phyloP scores from a whole-genome alignment of 768 basidiomycete species.

The Rhodosporidiobolus sp. region DNA sequence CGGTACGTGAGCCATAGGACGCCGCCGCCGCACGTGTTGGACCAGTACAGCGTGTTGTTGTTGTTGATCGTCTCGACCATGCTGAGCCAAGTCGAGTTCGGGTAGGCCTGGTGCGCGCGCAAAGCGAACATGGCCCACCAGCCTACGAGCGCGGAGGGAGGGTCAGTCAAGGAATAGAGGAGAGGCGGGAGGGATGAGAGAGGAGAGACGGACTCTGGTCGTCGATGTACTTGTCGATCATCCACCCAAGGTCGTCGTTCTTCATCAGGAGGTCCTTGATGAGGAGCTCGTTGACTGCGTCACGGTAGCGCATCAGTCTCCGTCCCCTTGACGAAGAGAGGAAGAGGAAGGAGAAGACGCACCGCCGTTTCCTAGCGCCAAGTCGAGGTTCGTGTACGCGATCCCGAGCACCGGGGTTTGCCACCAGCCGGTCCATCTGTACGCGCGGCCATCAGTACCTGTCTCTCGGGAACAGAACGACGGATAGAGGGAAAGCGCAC shows the following conservation, averaged over 20 bases:
- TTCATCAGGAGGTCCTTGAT: slow-evolving; percentile 21
- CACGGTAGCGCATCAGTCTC: no score
- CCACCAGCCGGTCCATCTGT: slow-evolving; percentile 30
- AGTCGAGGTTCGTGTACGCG: slow-evolving; percentile 24
- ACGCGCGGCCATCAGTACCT: no score
- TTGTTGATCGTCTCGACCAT: slow-evolving; percentile 2
- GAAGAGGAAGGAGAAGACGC: background rate
- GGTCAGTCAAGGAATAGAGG: background rate
- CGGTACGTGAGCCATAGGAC: slow-evolving; percentile 26
- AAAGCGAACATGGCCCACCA: slow-evolving; percentile 33
- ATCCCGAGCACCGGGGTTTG: slow-evolving; percentile 26
- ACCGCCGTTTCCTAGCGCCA: slow-evolving; percentile 22
- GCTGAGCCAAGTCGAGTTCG: slow-evolving; percentile 23
- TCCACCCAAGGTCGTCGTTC: slow-evolving; percentile 19
- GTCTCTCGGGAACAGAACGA: background rate
- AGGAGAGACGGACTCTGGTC: slow-evolving; percentile 26
- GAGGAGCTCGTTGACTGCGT: slow-evolving; percentile 23
- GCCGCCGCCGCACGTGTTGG: slow-evolving; percentile 25
- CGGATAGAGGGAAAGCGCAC: slow-evolving; percentile 1
- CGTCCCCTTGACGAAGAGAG: background rate
- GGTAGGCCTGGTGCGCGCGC: slow-evolving; percentile 23
- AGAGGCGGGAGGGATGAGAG: background rate
- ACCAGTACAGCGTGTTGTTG: slow-evolving; percentile 28
- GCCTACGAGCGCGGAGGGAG: background rate
- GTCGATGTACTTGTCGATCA: slow-evolving; percentile 33